Percentiles rank a stretch among this genome's conserved stretches.
Evolutionary conservation across 495 filamentous ascomycete species (phyloP).

Genomic region (Xylaria acuta): DNA sequence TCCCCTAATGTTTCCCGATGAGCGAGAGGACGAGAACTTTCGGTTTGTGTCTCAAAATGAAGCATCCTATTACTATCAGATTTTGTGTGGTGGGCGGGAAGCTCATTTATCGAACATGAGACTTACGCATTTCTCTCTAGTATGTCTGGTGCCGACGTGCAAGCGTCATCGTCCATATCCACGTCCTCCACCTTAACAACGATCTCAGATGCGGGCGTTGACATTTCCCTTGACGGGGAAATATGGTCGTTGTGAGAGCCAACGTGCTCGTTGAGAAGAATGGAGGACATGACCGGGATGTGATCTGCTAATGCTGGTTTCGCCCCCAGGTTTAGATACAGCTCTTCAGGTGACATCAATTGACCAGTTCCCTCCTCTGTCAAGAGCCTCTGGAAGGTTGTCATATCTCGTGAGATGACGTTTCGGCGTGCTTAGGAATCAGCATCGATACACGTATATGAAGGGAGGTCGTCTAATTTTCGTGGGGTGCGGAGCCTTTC

Average conservation of each 20-base stretch:
- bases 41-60: conserved; percentile 26
- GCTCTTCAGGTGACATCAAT: conserved; percentile 22
- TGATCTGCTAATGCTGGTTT: conserved; percentile 21
- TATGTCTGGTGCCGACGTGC: conserved; percentile 28
- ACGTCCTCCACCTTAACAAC: conserved; percentile 37
- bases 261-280: conserved; percentile 29
- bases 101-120: conserved; percentile 21
- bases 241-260: conserved; percentile 29
- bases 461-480: conserved; percentile 35
- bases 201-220: conserved; percentile 39
- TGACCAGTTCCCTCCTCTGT: conserved; percentile 32
- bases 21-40: conserved; percentile 27
- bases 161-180: conserved; percentile 30
- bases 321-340: conserved; percentile 14
- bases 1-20: conserved; percentile 28
- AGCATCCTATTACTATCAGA: conserved; percentile 33
- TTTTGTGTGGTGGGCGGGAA: conserved; percentile 6
- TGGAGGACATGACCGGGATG: conserved; percentile 34
- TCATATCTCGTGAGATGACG: conserved; percentile 39
- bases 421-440: conserved; percentile 28
- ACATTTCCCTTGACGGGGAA: conserved; percentile 33
- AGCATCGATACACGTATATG: conserved; percentile 42
- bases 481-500: conserved; percentile 34
- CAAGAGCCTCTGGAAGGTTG: conserved; percentile 34
- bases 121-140: conserved; percentile 35